Percentiles rank a stretch among this genome's conserved stretches.
Conservation (phyloP, 305 asterid species). For the Fraxinus ornus region DNA sequence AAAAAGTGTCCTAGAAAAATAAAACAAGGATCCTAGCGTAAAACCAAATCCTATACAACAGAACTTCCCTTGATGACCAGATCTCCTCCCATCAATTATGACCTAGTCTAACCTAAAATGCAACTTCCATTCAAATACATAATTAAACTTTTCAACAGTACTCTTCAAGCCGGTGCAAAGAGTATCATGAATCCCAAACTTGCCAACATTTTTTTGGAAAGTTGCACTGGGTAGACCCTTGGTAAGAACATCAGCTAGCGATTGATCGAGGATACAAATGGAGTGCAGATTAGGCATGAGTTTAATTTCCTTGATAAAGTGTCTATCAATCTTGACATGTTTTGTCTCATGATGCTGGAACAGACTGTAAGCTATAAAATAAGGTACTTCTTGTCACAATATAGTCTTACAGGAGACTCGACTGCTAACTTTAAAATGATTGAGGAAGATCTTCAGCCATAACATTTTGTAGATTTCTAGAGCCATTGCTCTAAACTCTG, state of each 20-base stretch:
- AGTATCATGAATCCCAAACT: neutral
- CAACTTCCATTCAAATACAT: neutral
- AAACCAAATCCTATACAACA: neutral
- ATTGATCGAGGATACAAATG: neutral
- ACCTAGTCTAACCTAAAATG: neutral
- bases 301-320: neutral
- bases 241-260: neutral
- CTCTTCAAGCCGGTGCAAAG: neutral
- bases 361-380: neutral
- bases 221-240: neutral
- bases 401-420: neutral
- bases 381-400: neutral
- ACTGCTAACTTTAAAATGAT: neutral
- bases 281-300: neutral
- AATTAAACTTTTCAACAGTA: neutral
- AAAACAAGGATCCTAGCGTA: neutral
- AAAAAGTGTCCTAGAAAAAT: neutral
- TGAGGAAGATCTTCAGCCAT: neutral
- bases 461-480: neutral
- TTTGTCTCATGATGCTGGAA: neutral
- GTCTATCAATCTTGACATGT: neutral
- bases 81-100: neutral
- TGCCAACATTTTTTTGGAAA: neutral
- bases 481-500: neutral
- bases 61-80: neutral